Base-by-base conservation (phyloP, 176 grass and related monocot species). In the Dendrocalamus sinicus region DNA sequence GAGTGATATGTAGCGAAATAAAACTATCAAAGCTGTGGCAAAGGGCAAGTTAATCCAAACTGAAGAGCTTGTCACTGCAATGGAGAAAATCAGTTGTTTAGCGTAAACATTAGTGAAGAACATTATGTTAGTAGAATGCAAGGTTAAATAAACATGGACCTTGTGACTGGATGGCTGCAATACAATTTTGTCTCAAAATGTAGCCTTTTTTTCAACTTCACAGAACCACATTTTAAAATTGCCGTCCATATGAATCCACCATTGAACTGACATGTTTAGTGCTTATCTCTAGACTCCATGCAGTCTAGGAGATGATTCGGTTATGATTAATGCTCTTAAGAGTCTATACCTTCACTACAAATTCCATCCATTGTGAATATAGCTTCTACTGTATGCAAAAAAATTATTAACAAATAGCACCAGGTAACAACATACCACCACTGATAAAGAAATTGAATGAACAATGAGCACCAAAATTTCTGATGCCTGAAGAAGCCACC, bases 51-150 rank as follows among this genome's bases (percentile, higher is more conserved):
- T 99, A 86, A 96, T 89, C 93, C 93, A 99, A 70, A 96, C 96
- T 69, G 94, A 99, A 15, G 94, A 96, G 82, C 96, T 99, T 40
- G 96, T 99, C 80, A 99, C 96, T 99, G 93, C 79, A 91, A 89
- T 44, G 57, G 79, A 46, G 26, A 24, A 78, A 51, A 91, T 45
- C 8, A 12, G 40, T 17, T 20, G 16, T 47, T 91, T 70, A 65
- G 66, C 45, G 39, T 12, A 20, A 22, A 70, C 67, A 46, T 51
- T 22, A 86, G 54, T 30, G 19, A 62, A 71, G 43, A 41, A 24
- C n/a, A 53, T 17, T 45, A 51, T 43, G 83, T 68, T 32, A 53
- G 44, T 67, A 57, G 2, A 85, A 45, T 15, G 53, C 6, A 57
- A 10, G 7, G 9, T 61, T 43, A 23, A 32, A 59, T 13, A 48